Percentiles rank a stretch among this genome's conserved stretches.
phyloP scores from a whole-genome alignment of 495 filamentous ascomycete genomes.

The Halenospora varia region DNA sequence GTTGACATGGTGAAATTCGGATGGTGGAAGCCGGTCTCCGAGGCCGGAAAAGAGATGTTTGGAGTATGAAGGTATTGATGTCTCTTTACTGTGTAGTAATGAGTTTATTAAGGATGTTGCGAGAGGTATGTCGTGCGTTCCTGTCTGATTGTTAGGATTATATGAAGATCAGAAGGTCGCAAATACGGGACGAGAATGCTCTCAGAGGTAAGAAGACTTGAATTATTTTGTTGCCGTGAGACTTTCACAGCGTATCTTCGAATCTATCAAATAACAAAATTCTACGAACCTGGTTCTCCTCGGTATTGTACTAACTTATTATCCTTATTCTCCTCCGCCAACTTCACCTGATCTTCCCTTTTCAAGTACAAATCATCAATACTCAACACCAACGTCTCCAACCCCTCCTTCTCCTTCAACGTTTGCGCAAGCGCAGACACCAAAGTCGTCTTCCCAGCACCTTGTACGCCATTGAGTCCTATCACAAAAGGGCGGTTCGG shows the following conservation, averaged over 20 bases:
- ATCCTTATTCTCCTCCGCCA: slow-evolving; percentile 58
- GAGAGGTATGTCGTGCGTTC: slow-evolving; percentile 78
- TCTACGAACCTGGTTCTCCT: slow-evolving; percentile 61
- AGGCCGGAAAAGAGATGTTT: slow-evolving; percentile 74
- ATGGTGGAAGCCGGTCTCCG: slow-evolving; percentile 67
- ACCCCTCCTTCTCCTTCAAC: slow-evolving; percentile 60
- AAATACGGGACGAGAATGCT: no score
- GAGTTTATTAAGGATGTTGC: slow-evolving; percentile 57
- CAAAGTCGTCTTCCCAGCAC: slow-evolving; percentile 87
- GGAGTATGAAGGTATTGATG: slow-evolving; percentile 74
- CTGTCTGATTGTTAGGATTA: slow-evolving; percentile 27
- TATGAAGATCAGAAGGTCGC: no score
- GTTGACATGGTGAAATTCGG: slow-evolving; percentile 62
- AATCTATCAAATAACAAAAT: no score
- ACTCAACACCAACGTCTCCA: slow-evolving; percentile 73
- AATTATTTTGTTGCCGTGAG: no score
- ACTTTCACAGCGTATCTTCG: no score
- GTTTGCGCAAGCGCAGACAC: slow-evolving; percentile 63
- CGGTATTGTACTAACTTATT: slow-evolving; percentile 80
- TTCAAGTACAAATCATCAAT: slow-evolving; percentile 91
- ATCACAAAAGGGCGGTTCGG: slow-evolving; percentile 48
- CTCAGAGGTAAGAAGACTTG: no score
- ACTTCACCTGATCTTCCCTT: slow-evolving; percentile 62
- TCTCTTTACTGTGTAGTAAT: slow-evolving; percentile 46
- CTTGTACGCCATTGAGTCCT: slow-evolving; percentile 69